Percentiles rank a stretch among this genome's conserved stretches.
Evolutionary conservation across 257 asterid genomes (phyloP).

Genomic region (Penstemon davidsonii): DNA sequence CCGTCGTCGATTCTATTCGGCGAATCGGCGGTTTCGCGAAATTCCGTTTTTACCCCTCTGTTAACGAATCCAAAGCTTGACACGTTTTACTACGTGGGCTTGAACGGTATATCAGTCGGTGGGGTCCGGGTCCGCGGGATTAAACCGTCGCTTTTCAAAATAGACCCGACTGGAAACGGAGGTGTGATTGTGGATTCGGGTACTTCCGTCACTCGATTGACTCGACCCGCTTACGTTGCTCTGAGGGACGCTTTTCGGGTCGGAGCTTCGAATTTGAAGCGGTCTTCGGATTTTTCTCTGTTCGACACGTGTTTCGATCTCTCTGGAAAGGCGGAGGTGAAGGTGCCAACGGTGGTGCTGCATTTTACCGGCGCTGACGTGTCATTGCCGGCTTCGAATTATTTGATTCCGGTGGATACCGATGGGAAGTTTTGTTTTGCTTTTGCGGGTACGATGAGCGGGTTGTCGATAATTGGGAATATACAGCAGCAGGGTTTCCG

Average conservation of each 20-base stretch:
- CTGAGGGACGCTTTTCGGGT: conserved; percentile 65
- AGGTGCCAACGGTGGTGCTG: conserved; percentile 84
- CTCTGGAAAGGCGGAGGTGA: conserved; percentile 72
- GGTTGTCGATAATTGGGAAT: conserved; percentile 63
- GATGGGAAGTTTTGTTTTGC: conserved; percentile 84
- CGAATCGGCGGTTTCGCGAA: conserved; percentile 55
- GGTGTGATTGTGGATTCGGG: conserved; percentile 91
- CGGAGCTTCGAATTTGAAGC: conserved; percentile 53
- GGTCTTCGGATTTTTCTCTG: conserved; percentile 50
- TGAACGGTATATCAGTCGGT: conserved; percentile 77
- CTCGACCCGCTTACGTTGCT: conserved; percentile 69
- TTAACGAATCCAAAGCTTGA: conserved; percentile 63
- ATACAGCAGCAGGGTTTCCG: conserved; percentile 73
- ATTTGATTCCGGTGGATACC: conserved; percentile 79
- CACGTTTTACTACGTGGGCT: conserved; percentile 74
- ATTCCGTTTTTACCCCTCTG: conserved; percentile 65
- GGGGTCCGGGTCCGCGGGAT: conserved; percentile 60
- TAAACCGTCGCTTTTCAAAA: conserved; percentile 48
- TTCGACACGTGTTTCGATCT: conserved; percentile 90
- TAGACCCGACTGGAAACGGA: conserved; percentile 61
- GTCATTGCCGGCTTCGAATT: conserved; percentile 85
- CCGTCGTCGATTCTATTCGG: conserved; percentile 78
- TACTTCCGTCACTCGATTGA: conserved; percentile 77
- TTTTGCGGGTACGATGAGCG: conserved; percentile 76
- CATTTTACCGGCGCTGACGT: conserved; percentile 80